These are phyloP conservation scores for Tuber melanosporum DNA, from an alignment of 495 filamentous ascomycete species.

Conservation along the genomic window DNA sequence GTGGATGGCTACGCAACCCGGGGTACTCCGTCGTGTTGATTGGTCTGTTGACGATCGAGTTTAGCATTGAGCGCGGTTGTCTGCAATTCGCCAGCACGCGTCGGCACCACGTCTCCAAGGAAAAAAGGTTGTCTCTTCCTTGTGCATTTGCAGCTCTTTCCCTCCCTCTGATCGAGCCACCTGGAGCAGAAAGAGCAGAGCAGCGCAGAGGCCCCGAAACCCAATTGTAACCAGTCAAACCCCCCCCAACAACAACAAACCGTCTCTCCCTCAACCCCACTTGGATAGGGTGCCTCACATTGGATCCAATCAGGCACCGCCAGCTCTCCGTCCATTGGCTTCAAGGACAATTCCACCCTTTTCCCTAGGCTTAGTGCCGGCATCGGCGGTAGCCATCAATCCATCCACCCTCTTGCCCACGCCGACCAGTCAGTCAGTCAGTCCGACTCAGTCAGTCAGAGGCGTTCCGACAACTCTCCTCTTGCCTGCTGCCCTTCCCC, in stretches of 20 bases:
- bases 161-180: constrained; percentile 19
- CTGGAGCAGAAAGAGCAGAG: constrained; percentile 19
- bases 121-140: not conserved
- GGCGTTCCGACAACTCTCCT: constrained; percentile 20
- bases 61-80: constrained; percentile 21
- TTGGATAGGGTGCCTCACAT: constrained; percentile 4
- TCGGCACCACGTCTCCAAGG: constrained; percentile 1
- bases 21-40: constrained; percentile 1
- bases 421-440: constrained; percentile 24
- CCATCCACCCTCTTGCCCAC: constrained; percentile 13
- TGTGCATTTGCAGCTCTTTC: constrained; percentile 3
- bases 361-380: not conserved
- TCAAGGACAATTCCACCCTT: not conserved
- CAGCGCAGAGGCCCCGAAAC: constrained; percentile 4
- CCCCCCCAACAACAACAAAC: not conserved
- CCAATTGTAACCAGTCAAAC: constrained; percentile 2
- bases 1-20: not conserved
- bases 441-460: too few species aligned
- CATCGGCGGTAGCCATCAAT: constrained; percentile 26
- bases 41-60: constrained; percentile 28
- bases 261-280: not conserved
- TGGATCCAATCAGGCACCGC: constrained; percentile 32
- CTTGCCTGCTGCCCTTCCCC: not conserved
- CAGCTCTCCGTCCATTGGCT: constrained; percentile 29
- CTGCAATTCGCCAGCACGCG: constrained; percentile 7